A percentile compares a stretch with the other conserved stretches of the same genome.
Conservation (phyloP, 1,284 basidiomycete species). For the Ceratobasidium sp. region DNA sequence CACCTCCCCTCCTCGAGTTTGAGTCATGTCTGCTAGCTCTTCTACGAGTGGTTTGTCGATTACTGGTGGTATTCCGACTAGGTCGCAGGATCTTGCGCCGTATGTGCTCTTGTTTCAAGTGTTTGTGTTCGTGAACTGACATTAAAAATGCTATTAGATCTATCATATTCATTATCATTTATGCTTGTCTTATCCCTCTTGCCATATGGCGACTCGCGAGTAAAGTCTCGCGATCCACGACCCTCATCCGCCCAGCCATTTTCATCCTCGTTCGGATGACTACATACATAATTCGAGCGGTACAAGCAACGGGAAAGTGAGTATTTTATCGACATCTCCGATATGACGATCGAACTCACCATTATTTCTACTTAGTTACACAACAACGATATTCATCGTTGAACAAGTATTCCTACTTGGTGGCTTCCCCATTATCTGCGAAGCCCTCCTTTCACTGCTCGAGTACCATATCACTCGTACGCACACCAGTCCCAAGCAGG, state of each 20-base stretch:
- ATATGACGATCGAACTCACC: neutral
- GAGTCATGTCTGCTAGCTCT: neutral
- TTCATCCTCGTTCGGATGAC: constrained; percentile 47
- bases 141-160: too few relatives aligned
- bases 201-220: constrained; percentile 39
- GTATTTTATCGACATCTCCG: neutral
- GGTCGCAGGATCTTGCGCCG: constrained; percentile 38
- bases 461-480: constrained; percentile 42
- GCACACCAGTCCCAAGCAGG: constrained; percentile 31
- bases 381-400: constrained; percentile 29
- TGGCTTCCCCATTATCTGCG: constrained; percentile 42
- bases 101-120: too few relatives aligned
- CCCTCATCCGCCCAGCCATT: constrained; percentile 49
- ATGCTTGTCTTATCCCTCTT: constrained; percentile 44
- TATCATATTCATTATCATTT: constrained; percentile 31
- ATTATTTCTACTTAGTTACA: neutral
- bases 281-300: constrained; percentile 50
- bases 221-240: constrained; percentile 31
- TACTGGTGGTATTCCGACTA: constrained; percentile 38
- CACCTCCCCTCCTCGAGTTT: neutral
- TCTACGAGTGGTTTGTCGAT: constrained; percentile 18
- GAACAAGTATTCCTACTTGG: constrained; percentile 37
- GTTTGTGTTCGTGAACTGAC: too few relatives aligned
- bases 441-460: constrained; percentile 28
- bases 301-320: constrained; percentile 44